Base-by-base conservation (phyloP, 768 basidiomycete species). In the Austroboletus eburneus region DNA sequence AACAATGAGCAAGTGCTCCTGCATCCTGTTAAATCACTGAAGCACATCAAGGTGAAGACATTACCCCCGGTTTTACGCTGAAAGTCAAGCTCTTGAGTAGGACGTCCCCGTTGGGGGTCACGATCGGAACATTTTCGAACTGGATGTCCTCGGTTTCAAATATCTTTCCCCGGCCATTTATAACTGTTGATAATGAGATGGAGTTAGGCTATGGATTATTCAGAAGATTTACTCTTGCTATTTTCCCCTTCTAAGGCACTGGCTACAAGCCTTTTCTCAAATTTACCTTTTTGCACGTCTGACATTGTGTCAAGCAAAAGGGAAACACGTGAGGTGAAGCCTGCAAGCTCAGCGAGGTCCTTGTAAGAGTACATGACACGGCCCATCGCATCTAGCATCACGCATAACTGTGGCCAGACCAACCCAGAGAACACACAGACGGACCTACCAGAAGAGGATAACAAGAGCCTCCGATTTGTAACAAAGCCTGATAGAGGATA, bases 281-380 rank as follows among this genome's bases (percentile, higher is more conserved):
- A 96, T 58, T 83, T 86, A 23, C 92, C 91, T 41, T 77, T 69
- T 48, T 81, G 80, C 20, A 95, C 81, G 48, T 94, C 92, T 18
- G 81, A 74, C 81, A 98, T 95, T 1, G 92, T 91, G 45, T 94
- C 89, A 9, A 99, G 76, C 1, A 97, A 75, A 36, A 84, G 79
- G 25, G 87, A 84, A 1, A 99, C 95, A 13, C 95, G 83, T 1
- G 91, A 80, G 3, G 95, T 97, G 63, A 96, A 97, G 10, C 95
- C 95, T 4, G 95, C 92, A 27, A 99, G 79, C 63, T 99, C 95
- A 5, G 91, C 83, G 4, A 99, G 74, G 63, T 98, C 94, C 67
- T 96, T 97, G 72, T 96, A 97, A 3, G 91, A 92, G 64, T 94
- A 95, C 91, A 98, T 92, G 23, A 96, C 83, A 17, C 94, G 80